Conservation (phyloP, 768 basidiomycete genomes). For the Hericium coralloides region DNA sequence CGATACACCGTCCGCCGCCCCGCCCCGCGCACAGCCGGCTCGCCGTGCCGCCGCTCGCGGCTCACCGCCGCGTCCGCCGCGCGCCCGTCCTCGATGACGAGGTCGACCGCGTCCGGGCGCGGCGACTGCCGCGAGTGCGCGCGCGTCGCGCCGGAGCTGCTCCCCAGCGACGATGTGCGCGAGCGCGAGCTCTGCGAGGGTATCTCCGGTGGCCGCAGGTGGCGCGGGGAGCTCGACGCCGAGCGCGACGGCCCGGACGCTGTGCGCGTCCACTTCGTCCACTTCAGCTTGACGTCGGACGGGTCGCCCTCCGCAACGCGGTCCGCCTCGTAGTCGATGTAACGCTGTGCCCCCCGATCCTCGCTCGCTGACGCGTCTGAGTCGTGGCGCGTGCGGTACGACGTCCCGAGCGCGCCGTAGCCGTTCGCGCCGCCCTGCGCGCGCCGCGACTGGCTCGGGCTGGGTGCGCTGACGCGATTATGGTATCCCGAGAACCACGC, state of each 20-base stretch:
- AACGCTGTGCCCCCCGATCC: neutral
- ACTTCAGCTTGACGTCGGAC: constrained; percentile 35
- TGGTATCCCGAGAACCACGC: constrained; percentile 59
- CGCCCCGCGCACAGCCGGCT: constrained; percentile 36
- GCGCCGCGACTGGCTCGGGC: constrained; percentile 21
- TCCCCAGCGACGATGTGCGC: neutral
- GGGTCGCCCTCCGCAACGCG: constrained; percentile 23
- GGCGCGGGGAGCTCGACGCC: constrained; percentile 4
- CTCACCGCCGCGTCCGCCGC: constrained; percentile 45
- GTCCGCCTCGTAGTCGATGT: constrained; percentile 41
- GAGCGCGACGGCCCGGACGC: constrained; percentile 14
- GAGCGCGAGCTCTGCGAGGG: neutral
- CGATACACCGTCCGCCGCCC: constrained; percentile 46
- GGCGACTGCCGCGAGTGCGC: constrained; percentile 16
- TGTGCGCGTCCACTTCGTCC: constrained; percentile 27
- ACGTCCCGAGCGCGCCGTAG: constrained; percentile 45
- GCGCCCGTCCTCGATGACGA: constrained; percentile 64
- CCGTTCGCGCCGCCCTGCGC: constrained; percentile 20
- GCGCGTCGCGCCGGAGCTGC: neutral
- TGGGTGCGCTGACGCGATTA: neutral
- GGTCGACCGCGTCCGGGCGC: constrained; percentile 74
- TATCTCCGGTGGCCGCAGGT: neutral
- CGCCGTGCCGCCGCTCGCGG: constrained; percentile 51
- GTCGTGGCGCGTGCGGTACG: neutral
- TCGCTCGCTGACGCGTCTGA: neutral